Evolutionary conservation across 352 stramenopile genomes (phyloP), one percentile per base, ranked within the genome.

Genomic region (Globisporangium rhizosaccharum): DNA sequence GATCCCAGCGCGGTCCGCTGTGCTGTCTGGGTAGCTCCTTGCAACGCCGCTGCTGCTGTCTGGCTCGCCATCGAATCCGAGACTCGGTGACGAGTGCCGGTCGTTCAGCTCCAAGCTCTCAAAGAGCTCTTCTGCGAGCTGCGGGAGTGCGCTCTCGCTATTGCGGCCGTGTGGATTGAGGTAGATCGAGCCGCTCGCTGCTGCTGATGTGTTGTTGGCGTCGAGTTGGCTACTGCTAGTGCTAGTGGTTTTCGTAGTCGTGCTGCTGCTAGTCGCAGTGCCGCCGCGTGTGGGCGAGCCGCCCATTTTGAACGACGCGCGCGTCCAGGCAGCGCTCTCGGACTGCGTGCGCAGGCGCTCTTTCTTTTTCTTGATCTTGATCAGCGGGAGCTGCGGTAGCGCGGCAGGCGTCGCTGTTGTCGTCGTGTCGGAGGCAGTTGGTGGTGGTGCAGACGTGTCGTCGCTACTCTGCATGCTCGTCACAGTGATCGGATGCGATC

Each of bases 321-420:
- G 72, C 26, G 80, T 82, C 82, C 82, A 92, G 33, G 72, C 77
- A 0, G 82, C 79, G 48, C 82, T 84, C 57, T 92, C 82, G 0
- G 80, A 90, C 63, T 90, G 82, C 23, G 82, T 92, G n/a, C 82
- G 82, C 46, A 82, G 49, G 23, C 81, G 75, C 63, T 82, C 76
- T 59, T 90, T 88, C 51, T 75, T 73, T 56, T 68, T 68, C 64
- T 76, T 74, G 47, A 54, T 42, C 52, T 59, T 64, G 26, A 53
- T 26, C 49, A 57, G 33, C 15, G 57, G 33, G 26, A 42, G 33
- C 30, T 46, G 51, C n/a, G 33, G 36, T 23, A 25, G 33, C 33
- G 25, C 36, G 15, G 51, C 51, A 56, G 41, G 51, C 36, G 12
- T 20, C 15, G 41, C 9, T 14, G 41, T 23, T 7, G 41, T 47